Evolutionary conservation across 495 filamentous ascomycete genomes (phyloP), one percentile per base, ranked within the genome.

Genomic region (Penicillium waksmanii): DNA sequence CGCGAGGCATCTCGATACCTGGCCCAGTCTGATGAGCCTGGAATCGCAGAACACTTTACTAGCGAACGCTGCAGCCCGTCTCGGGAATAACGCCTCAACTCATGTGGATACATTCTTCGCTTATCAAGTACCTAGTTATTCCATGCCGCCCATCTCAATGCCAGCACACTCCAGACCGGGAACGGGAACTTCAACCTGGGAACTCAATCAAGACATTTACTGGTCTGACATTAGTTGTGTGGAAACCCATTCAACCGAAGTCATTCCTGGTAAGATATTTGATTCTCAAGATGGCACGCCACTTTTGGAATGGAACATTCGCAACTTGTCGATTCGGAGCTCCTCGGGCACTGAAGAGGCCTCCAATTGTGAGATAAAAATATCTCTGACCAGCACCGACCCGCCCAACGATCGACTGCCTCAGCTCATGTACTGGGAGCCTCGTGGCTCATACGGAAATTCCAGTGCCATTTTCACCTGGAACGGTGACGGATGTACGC

Each of bases 341-440:
- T 1, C 38, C 8, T 21, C 51, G 0, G 51, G 23, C 23, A 31
- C 21, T 6, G 25, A 23, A 33, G 31, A 19, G 10, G 36, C 36
- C 31, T 53, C 55, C 0, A 25, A 17, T 2, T 71, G 68, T 36
- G 3, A 36, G 3, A 15, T 69, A 2, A 25, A 47, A 13, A 4
- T 72, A 9, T 11, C 38, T 3, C 5, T 72, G 2, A 51, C 64
- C 25, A 67, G 44, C 36, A 19, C 43, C 25, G 17, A 43, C 3
- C 51, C 58, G 1, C 4, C n/a, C 6, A 13, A 25, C 4, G n/a
- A 49, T 3, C 33, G 43, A 11, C 8, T 17, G 0, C 52, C 44
- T 18, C 64, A 69, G 50, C 15, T 61, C 5, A 58, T 53, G 11
- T 54, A 69, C 12, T 72, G 69, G 69, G 66, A 69, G 52, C 66